Percentiles rank a stretch among this genome's conserved stretches.
These are phyloP conservation scores for Plectosphaerella plurivora DNA, from an alignment of 2,329 filamentous ascomycete species.

Conservation along the genomic window DNA sequence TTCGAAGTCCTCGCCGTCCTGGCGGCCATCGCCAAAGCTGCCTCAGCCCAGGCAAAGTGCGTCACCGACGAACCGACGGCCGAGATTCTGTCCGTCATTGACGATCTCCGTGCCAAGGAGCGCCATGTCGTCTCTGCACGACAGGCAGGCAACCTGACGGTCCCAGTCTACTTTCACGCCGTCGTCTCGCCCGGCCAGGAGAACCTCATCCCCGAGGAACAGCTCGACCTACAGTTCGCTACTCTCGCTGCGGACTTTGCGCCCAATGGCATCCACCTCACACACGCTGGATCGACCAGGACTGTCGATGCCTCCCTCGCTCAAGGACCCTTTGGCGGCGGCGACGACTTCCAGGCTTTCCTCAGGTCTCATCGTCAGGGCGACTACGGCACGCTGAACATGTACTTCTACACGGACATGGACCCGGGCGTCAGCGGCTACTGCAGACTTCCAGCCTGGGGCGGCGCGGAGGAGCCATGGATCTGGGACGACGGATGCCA, in stretches of 20 bases:
- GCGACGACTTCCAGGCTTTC: neutral
- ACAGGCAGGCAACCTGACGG: neutral
- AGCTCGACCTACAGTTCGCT: constrained; percentile 16
- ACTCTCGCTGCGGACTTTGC: constrained; percentile 19
- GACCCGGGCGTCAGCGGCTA: constrained; percentile 24
- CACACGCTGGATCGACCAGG: constrained; percentile 18
- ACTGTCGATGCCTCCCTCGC: constrained; percentile 20
- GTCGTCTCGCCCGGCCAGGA: neutral
- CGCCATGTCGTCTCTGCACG: neutral
- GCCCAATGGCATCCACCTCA: constrained; percentile 22
- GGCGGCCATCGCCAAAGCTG: neutral
- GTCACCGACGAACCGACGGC: neutral
- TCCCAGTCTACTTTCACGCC: neutral
- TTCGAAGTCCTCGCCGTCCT: neutral
- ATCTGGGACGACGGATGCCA: constrained; percentile 12
- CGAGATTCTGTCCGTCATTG: neutral
- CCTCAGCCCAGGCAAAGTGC: neutral
- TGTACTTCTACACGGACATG: constrained; percentile 29
- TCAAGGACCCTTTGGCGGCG: neutral
- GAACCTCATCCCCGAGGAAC: neutral
- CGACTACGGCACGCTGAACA: constrained; percentile 31
- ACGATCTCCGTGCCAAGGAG: neutral
- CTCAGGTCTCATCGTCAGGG: constrained; percentile 21
- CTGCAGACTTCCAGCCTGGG: constrained; percentile 32
- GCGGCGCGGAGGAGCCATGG: constrained; percentile 8